phyloP scores from a whole-genome alignment of 2,329 filamentous ascomycete species.

The Aspergillus oerlinghausenensis region DNA sequence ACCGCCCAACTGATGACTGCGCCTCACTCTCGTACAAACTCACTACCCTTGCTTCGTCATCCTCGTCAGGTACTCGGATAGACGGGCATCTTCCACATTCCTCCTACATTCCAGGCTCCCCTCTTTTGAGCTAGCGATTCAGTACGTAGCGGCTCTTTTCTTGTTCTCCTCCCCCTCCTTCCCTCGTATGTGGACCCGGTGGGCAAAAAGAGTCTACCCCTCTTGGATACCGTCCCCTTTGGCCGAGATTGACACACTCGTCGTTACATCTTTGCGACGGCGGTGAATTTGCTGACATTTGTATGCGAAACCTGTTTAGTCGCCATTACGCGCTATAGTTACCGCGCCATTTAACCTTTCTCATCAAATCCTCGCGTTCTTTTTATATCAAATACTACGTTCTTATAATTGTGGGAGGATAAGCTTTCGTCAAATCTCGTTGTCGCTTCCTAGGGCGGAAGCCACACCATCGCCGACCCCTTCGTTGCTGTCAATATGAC shows the following conservation, averaged over 20 bases:
- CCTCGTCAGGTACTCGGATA: conserved; percentile 17
- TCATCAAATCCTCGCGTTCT: too few species aligned
- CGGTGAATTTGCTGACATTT: conserved; percentile 17
- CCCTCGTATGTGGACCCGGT: conserved; percentile 8
- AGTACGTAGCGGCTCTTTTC: not conserved
- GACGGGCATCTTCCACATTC: conserved; percentile 12
- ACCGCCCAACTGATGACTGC: conserved; percentile 18
- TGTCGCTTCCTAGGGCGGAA: conserved; percentile 16
- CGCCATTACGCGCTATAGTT: conserved; percentile 15
- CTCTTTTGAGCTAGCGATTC: not conserved
- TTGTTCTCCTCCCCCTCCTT: conserved; percentile 14
- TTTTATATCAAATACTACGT: not conserved
- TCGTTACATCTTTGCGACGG: not conserved
- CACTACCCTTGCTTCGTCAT: conserved; percentile 21
- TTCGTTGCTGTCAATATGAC: conserved; percentile 46
- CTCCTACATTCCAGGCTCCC: conserved; percentile 12
- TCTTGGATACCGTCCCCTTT: not conserved
- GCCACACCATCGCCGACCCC: conserved; percentile 19
- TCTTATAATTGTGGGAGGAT: conserved; percentile 5
- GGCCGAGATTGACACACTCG: not conserved
- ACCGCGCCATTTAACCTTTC: conserved; percentile 10
- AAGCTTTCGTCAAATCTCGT: conserved; percentile 12
- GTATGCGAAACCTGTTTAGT: conserved; percentile 15
- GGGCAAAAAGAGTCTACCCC: not conserved
- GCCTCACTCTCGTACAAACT: conserved; percentile 12